Evolutionary conservation across 2,329 filamentous ascomycete species (phyloP).

Genomic region (Ceratocystis cubensis): DNA sequence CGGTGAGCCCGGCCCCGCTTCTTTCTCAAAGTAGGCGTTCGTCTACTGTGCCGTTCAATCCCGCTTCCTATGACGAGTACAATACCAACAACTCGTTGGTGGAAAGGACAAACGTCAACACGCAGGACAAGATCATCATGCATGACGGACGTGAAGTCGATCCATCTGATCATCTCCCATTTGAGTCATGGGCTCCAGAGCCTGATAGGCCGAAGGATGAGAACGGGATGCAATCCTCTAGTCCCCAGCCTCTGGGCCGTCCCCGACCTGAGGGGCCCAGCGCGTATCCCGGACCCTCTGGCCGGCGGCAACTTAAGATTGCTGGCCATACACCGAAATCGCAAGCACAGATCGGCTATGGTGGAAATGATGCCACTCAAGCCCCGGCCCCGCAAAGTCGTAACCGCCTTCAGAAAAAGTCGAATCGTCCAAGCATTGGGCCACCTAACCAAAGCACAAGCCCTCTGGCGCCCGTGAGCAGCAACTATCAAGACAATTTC

Average conservation of each 20-base stretch:
- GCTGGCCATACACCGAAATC: slow-evolving; percentile 35
- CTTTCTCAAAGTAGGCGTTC: slow-evolving; percentile 37
- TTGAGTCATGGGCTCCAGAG: slow-evolving; percentile 66
- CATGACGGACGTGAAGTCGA: slow-evolving; percentile 66
- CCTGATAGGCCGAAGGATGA: slow-evolving; percentile 41
- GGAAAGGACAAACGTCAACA: slow-evolving; percentile 24
- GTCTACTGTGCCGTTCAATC: slow-evolving; percentile 57
- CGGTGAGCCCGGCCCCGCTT: slow-evolving; percentile 56
- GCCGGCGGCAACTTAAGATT: slow-evolving; percentile 40
- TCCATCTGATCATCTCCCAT: slow-evolving; percentile 66
- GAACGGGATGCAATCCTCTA: slow-evolving; percentile 24
- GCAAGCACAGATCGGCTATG: slow-evolving; percentile 24
- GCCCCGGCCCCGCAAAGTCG: slow-evolving; percentile 31
- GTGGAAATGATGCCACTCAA: slow-evolving; percentile 26
- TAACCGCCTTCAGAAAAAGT: slow-evolving; percentile 54
- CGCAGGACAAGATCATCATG: slow-evolving; percentile 57
- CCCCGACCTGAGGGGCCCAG: slow-evolving; percentile 41
- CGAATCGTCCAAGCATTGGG: slow-evolving; percentile 34
- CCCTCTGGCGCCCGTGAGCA: slow-evolving; percentile 37
- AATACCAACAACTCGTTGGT: slow-evolving; percentile 44
- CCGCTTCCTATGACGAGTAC: slow-evolving; percentile 61
- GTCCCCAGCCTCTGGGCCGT: slow-evolving; percentile 31
- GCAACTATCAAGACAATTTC: slow-evolving; percentile 28
- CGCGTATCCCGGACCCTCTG: slow-evolving; percentile 16
- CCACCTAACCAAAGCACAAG: slow-evolving; percentile 32